Base-by-base conservation (phyloP, 805 yeast species). In the Starmerella sirachaensis region DNA sequence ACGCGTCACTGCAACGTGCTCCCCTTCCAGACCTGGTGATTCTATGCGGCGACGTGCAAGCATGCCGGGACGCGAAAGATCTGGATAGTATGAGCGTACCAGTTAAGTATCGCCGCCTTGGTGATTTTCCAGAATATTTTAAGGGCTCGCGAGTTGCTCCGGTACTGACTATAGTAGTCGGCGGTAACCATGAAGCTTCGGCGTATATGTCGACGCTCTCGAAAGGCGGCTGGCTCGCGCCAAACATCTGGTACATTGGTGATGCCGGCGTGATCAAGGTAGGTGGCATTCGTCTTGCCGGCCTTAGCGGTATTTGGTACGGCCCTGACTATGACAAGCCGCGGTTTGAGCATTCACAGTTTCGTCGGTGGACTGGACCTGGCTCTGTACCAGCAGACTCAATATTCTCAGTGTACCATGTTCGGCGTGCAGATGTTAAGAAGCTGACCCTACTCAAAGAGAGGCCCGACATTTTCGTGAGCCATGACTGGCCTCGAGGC, bases 401-500 rank as follows among this genome's bases (percentile, higher is more conserved):
- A 5, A 50, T 74, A 18, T 58, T 80, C 37, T 70, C 84, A 11
- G 67, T 74, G 0, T 82, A 81, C 58, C 95, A 91, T 57, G 74
- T 77, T 35, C 70, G 86, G 25, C 70, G 79, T 32, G 65, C 66
- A 20, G 64, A 78, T 40, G 71, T 70, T 38, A 45, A 74, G 25
- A 79, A 78, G 44, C 59, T 83, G 48, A 58, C 44, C 17, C 43
- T 44, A 35, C 33, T 38, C 13, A 30, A 44, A 4, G 31, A 30
- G 20, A 4, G 10, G 11, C 32, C 73, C 5, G 80, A 82, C 48
- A 54, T 85, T 1, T 65, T 78, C 54, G 43, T 88, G 37, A 71
- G 82, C 22, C 98, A 91, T 58, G 98, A 91, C 61, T 91, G 98
- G 98, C 98, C 98, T 0, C 75, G 66, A 28, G 82, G 80, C 3